A percentile compares a stretch with the other conserved stretches of the same genome.
Conservation (phyloP, 441 rosid genomes). For the Macaranga tanarius region DNA sequence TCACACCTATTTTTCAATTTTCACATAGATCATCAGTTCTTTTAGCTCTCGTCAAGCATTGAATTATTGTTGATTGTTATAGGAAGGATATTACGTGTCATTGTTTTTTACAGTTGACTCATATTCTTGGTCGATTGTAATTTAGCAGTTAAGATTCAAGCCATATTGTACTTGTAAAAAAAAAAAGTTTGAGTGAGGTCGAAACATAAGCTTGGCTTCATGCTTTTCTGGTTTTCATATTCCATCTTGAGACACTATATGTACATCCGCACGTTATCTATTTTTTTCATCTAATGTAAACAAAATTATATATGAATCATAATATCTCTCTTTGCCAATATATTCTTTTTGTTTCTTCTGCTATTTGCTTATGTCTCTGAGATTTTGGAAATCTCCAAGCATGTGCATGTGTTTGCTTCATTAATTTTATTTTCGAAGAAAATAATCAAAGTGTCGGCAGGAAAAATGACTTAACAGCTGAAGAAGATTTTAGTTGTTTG, state of each 20-base stretch:
- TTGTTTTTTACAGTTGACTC: conserved; percentile 16
- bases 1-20: conserved; percentile 15
- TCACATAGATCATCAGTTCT: conserved; percentile 9
- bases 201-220: conserved; percentile 29
- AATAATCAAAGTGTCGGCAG: conserved; percentile 39
- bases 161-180: conserved; percentile 33
- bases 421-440: background rate
- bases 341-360: conserved; percentile 2
- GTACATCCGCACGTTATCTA: conserved; percentile 31
- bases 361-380: background rate
- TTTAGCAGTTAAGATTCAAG: conserved; percentile 32
- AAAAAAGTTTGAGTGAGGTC: conserved; percentile 26
- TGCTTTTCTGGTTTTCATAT: conserved; percentile 21
- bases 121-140: conserved; percentile 33
- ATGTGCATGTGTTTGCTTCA: background rate
- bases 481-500: background rate
- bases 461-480: conserved; percentile 11
- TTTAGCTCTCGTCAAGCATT: conserved; percentile 29
- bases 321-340: background rate
- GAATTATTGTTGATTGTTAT: conserved; percentile 30
- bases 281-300: conserved; percentile 13
- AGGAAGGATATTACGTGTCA: conserved; percentile 21
- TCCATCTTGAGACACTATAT: conserved; percentile 16
- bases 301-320: background rate
- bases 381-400: background rate